Conservation (phyloP, 306 rosid genomes). For the Trichosanthes truncata region DNA sequence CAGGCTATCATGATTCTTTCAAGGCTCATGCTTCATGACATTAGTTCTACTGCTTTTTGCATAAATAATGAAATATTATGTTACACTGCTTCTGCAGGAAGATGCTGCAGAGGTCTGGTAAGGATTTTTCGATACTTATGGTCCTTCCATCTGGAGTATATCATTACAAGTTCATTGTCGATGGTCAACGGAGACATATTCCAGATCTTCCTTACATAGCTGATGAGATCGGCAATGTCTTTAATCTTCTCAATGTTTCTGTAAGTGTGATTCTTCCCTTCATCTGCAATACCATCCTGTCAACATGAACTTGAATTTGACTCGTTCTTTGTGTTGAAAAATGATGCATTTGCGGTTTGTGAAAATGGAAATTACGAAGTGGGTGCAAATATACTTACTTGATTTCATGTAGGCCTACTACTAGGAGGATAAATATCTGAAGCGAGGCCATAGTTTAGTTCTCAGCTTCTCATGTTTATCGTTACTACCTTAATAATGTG, state of each 20-base stretch:
- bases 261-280: conserved; percentile 29
- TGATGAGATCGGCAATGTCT: conserved; percentile 67
- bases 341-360: background rate
- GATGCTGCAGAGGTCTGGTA: conserved; percentile 68
- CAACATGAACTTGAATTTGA: conserved; percentile 11
- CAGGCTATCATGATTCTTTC: background rate
- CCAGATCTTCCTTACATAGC: conserved; percentile 69
- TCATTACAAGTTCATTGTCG: conserved; percentile 81
- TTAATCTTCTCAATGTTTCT: conserved; percentile 76
- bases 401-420: background rate
- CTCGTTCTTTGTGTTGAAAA: background rate
- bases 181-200: conserved; percentile 61
- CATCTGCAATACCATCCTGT: background rate
- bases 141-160: conserved; percentile 76
- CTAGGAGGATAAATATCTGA: background rate
- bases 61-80: background rate
- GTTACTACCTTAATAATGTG: background rate
- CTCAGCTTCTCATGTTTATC: background rate
- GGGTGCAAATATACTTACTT: background rate
- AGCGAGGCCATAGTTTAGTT: background rate
- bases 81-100: conserved; percentile 35
- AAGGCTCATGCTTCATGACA: conserved; percentile 1
- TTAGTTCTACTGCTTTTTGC: background rate
- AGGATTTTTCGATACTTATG: conserved; percentile 58
- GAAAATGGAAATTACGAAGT: background rate